phyloP scores from a whole-genome alignment of 192 early-diverging fungal genomes.

The Spinellus fusiger region DNA sequence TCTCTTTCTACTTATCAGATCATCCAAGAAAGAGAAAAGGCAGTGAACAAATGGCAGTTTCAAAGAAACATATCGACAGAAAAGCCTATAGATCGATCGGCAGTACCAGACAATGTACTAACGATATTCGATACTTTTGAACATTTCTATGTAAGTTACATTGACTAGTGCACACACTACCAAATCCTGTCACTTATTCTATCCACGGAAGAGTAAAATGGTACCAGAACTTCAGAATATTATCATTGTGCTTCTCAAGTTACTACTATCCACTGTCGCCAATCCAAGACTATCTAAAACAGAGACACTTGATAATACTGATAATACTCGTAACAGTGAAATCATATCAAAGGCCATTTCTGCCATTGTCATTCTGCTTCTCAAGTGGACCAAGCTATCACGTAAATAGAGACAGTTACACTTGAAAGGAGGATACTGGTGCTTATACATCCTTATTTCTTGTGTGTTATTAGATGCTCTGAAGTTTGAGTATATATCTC shows the following conservation, averaged over 20 bases:
- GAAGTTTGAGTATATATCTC: constrained; percentile 69
- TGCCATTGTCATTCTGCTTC: constrained; percentile 55
- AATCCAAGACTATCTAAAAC: neutral
- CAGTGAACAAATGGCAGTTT: neutral
- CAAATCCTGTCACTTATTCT: neutral
- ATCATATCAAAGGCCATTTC: constrained; percentile 71
- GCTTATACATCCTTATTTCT: constrained; percentile 2
- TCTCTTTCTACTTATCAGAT: constrained; percentile 1
- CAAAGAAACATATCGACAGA: neutral
- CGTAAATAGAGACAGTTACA: constrained; percentile 51
- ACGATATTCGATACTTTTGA: constrained; percentile 41
- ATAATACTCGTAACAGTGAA: constrained; percentile 62
- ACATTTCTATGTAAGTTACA: constrained; percentile 39
- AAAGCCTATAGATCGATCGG: neutral
- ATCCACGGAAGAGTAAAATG: constrained; percentile 35
- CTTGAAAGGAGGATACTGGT: constrained; percentile 50
- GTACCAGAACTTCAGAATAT: constrained; percentile 49
- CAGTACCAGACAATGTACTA: neutral
- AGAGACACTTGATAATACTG: constrained; percentile 34
- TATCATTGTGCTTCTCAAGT: constrained; percentile 46
- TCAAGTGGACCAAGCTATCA: constrained; percentile 62
- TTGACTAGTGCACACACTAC: neutral
- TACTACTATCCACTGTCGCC: constrained; percentile 41
- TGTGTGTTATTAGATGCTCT: constrained; percentile 45
- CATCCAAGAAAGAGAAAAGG: neutral